These are phyloP conservation scores for Chamaecrista fasciculata DNA, from an alignment of 306 rosid genomes.

Conservation along the genomic window DNA sequence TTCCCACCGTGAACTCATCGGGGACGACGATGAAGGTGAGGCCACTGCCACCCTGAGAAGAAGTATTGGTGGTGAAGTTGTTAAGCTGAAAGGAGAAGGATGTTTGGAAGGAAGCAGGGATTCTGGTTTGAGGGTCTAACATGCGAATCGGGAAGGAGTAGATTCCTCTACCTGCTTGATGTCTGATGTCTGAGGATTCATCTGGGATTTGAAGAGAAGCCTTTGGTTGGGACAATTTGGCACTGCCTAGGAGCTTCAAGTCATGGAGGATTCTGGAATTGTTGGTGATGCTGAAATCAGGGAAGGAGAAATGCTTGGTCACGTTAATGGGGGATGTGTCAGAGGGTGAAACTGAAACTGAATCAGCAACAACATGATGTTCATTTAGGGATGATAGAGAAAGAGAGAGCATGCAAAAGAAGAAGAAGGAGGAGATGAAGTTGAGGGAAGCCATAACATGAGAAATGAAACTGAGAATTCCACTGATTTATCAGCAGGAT, in stretches of 20 bases:
- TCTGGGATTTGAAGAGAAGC: conserved; percentile 61
- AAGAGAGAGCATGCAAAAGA: conserved; percentile 20
- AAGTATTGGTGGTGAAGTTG: conserved; percentile 30
- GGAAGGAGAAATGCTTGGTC: conserved; percentile 56
- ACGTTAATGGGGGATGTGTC: conserved; percentile 49
- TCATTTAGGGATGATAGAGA: no score
- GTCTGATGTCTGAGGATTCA: conserved; percentile 46
- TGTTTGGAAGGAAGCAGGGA: conserved; percentile 70
- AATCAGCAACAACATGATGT: no score
- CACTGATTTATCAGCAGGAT: conserved; percentile 19
- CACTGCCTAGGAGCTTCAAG: conserved; percentile 69
- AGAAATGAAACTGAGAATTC: background rate
- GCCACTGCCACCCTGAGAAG: conserved; percentile 57
- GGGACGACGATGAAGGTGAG: conserved; percentile 74
- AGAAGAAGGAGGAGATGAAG: conserved; percentile 21
- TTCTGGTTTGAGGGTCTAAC: conserved; percentile 49
- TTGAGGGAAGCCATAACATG: conserved; percentile 39
- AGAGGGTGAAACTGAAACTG: no score
- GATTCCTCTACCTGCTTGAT: conserved; percentile 73
- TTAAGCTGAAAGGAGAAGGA: conserved; percentile 59
- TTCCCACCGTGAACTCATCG: conserved; percentile 79
- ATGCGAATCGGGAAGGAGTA: conserved; percentile 65
- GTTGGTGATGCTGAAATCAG: conserved; percentile 44
- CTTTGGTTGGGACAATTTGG: conserved; percentile 50
- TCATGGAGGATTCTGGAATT: conserved; percentile 51